Evolutionary conservation across 257 asterid genomes (phyloP), one percentile per base, ranked within the genome.

Genomic region (Hygrophila difformis): DNA sequence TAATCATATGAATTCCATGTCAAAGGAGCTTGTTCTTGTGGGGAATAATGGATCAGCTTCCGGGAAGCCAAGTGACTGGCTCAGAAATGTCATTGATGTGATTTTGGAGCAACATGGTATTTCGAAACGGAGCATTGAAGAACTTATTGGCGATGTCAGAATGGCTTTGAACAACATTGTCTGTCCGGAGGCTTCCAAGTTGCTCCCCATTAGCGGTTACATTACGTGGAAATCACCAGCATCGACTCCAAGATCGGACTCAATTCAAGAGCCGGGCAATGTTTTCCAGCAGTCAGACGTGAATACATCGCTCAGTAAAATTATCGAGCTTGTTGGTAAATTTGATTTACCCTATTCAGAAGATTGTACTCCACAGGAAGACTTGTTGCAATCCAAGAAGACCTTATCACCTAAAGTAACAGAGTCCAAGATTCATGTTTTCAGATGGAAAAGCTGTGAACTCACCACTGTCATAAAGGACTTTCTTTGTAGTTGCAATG

Each of bases 151-250:
- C 47, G 83, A 80, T n/a, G 38, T 87, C 17, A 66, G 57, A 46
- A 47, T 17, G 49, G 69, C 71, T 52, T 53, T 67, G 60, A 17
- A 54, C 20, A 48, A 38, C 9, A 44, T 24, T 29, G 39, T 38
- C 14, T 41, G 41, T 22, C 59, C 68, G 3, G 64, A 57, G 45
- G 26, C 39, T 2, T 37, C 74, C 21, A 51, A 67, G 35, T 24
- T 50, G 51, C 74, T 15, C 43, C 85, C 86, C 4, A 51, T 84
- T 23, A 63, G 67, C 24, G 87, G 92, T 33, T 74, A 73, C 26
- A 49, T 79, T 15, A 58, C 79, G 3, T 82, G 96, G 96, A 79
- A 68, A 67, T 78, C 94, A 35, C 77, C 85, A 0, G 24, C 59
- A 31, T 36, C 75, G 29, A 70, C 89, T 61, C 89, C 84, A 21